These are phyloP conservation scores for Eucalyptus albens DNA, from an alignment of 345 rosid genomes.

Conservation along the genomic window DNA sequence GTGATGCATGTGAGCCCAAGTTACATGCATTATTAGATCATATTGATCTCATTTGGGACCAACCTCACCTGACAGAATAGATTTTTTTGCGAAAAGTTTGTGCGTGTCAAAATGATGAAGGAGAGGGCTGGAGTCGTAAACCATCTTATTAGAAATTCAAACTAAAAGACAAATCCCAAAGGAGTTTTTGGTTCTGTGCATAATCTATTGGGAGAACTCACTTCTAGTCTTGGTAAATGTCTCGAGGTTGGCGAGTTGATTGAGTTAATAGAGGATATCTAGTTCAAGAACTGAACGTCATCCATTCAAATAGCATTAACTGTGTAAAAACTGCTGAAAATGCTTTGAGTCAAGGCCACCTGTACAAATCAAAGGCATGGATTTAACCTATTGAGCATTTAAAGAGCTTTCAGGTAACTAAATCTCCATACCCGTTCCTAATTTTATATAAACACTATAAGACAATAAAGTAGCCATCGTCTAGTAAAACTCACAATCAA, in stretches of 20 bases:
- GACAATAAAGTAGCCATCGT: background rate
- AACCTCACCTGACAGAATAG: background rate
- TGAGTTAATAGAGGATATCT: background rate
- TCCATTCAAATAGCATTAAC: background rate
- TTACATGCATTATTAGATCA: background rate
- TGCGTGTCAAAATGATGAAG: background rate
- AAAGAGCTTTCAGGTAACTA: background rate
- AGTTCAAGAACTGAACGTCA: background rate
- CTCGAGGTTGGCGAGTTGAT: background rate
- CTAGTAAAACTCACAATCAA: background rate
- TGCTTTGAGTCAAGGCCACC: background rate
- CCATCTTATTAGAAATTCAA: background rate
- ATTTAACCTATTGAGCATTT: background rate
- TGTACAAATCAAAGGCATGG: background rate
- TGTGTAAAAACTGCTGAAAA: background rate
- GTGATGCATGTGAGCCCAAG: background rate
- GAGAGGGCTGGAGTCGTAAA: background rate
- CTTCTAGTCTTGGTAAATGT: background rate
- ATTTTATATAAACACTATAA: background rate
- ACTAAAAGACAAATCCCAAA: background rate
- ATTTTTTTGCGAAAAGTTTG: background rate
- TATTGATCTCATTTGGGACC: background rate
- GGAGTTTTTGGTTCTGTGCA: background rate
- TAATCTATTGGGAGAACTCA: background rate
- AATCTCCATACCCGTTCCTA: background rate